Evolutionary conservation across 257 asterid species (phyloP).

Genomic region (Salvia rosmarinus): DNA sequence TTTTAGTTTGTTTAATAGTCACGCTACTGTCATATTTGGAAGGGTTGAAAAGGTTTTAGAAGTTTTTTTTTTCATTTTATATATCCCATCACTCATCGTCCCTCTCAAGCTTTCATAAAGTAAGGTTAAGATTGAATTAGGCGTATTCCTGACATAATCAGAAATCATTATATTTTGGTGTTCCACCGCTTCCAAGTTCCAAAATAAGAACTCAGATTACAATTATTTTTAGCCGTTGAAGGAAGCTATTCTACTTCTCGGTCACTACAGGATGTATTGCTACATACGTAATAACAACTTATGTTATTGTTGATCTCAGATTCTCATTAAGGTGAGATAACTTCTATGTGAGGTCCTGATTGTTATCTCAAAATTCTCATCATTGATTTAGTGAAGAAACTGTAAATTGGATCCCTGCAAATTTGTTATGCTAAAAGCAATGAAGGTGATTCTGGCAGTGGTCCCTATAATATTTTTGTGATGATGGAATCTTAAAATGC

Average conservation of each 20-base stretch:
- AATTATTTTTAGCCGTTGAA: constrained; percentile 17
- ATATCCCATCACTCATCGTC: neutral
- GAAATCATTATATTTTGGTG: neutral
- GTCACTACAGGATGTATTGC: constrained; percentile 22
- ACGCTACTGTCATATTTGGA: constrained; percentile 8
- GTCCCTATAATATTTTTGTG: constrained; percentile 37
- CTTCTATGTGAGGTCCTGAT: constrained; percentile 5
- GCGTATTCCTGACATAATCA: constrained; percentile 6
- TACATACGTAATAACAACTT: neutral
- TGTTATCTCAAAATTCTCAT: constrained; percentile 9
- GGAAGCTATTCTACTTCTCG: constrained; percentile 24
- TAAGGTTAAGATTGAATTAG: constrained; percentile 20
- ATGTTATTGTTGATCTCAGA: no score
- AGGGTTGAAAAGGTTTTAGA: constrained; percentile 23
- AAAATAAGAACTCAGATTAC: constrained; percentile 17
- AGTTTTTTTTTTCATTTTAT: constrained; percentile 13
- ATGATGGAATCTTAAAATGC: constrained; percentile 35
- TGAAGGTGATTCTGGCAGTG: constrained; percentile 34
- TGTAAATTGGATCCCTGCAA: constrained; percentile 9
- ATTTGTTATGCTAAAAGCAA: constrained; percentile 29
- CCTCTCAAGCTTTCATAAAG: constrained; percentile 9
- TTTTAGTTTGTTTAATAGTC: constrained; percentile 17
- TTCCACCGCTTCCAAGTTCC: neutral
- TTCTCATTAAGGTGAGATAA: neutral
- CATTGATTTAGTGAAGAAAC: constrained; percentile 20